Percentiles rank a stretch among this genome's conserved stretches.
Evolutionary conservation across 495 filamentous ascomycete genomes (phyloP).

Genomic region (Corynascus novoguineensis): DNA sequence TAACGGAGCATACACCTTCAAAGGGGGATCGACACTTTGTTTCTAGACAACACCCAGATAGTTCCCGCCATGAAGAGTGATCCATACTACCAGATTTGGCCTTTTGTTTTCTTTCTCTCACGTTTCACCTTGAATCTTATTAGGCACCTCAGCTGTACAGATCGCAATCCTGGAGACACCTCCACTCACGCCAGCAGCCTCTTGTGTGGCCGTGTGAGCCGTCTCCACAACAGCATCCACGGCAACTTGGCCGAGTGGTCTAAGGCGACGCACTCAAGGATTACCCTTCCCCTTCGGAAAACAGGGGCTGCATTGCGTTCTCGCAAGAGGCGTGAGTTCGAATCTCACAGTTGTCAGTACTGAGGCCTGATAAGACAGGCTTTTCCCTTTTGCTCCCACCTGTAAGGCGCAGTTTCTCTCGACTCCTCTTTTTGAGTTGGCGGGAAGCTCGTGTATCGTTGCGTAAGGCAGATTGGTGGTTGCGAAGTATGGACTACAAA

Average conservation of each 20-base stretch:
- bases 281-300: slow-evolving; percentile 4
- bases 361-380: not conserved
- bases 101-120: no score
- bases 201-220: not conserved
- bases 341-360: slow-evolving; percentile 6
- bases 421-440: not conserved
- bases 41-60: no score
- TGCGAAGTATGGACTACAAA: no score
- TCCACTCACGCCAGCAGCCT: not conserved
- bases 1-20: no score
- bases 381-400: not conserved
- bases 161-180: no score
- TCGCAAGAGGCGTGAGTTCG: slow-evolving; percentile 14
- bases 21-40: no score
- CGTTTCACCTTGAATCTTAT: no score
- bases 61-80: no score
- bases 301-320: slow-evolving; percentile 5
- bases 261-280: slow-evolving; percentile 17
- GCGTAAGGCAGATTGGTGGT: no score
- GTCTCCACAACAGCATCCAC: not conserved
- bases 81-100: no score
- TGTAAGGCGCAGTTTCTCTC: not conserved
- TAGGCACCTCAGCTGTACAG: no score
- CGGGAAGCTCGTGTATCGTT: no score
- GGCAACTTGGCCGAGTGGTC: slow-evolving; percentile 15